Percentiles rank a stretch among this genome's conserved stretches.
phyloP scores from a whole-genome alignment of 164 flowering plant species.

The Kalanchoe fedtschenkoi region DNA sequence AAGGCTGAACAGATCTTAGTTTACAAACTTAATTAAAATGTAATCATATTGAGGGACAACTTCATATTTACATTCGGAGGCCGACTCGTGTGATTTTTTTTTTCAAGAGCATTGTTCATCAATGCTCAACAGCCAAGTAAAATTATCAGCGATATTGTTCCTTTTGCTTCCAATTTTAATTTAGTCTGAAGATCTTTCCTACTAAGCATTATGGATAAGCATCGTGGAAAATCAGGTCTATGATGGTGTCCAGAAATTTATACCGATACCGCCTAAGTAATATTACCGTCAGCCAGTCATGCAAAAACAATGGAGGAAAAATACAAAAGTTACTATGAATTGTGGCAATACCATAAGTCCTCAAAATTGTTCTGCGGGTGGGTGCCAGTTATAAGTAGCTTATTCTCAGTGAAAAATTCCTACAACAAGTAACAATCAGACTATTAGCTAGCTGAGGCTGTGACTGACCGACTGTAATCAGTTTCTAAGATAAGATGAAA shows the following conservation, averaged over 20 bases:
- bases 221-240: not conserved
- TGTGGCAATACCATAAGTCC: slow-evolving; percentile 70
- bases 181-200: too few relatives aligned
- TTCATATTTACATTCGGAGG: not conserved
- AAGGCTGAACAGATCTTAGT: not conserved
- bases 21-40: not conserved
- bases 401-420: slow-evolving; percentile 98
- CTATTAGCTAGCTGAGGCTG: not conserved
- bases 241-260: not conserved
- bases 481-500: not conserved
- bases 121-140: not conserved
- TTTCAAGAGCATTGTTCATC: not conserved
- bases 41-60: not conserved
- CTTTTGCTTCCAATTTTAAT: too few relatives aligned
- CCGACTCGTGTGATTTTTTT: not conserved
- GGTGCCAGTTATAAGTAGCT: slow-evolving; percentile 96
- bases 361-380: slow-evolving; percentile 99
- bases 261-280: not conserved
- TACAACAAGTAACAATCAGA: slow-evolving; percentile 17
- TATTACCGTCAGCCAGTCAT: too few relatives aligned
- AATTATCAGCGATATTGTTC: too few relatives aligned
- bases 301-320: too few relatives aligned
- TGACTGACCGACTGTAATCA: not conserved
- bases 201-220: not conserved
- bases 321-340: not conserved